Evolutionary conservation across 768 basidiomycete species (phyloP).

Genomic region (Agrocybe praecox): DNA sequence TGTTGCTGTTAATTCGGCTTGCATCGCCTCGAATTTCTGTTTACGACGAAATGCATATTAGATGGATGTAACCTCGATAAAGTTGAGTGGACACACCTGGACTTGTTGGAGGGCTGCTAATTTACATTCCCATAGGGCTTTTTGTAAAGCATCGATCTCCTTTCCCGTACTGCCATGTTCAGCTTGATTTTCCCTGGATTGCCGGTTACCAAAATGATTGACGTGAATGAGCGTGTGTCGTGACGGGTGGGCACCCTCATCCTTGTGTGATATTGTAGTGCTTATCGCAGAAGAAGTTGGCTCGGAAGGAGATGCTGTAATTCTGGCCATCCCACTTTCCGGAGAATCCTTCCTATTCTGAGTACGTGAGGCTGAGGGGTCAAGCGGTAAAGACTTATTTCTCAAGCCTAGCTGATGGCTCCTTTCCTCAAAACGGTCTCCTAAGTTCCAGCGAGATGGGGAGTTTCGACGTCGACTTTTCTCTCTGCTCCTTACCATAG

Average conservation of each 20-base stretch:
- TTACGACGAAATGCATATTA: background rate
- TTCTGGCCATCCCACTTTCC: no score
- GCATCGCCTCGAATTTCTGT: slow-evolving; percentile 58
- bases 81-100: slow-evolving; percentile 39
- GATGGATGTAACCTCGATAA: background rate
- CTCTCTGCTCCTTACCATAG: background rate
- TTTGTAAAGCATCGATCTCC: slow-evolving; percentile 60
- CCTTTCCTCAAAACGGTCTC: background rate
- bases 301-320: no score
- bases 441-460: background rate
- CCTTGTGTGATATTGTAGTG: background rate
- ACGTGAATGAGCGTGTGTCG: background rate
- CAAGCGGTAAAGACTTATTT: background rate
- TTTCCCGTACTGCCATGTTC: slow-evolving; percentile 58
- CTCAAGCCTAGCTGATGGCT: background rate
- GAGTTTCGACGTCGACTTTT: background rate
- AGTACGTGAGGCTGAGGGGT: background rate
- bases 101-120: slow-evolving; percentile 55
- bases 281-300: no score
- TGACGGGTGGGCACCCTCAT: background rate
- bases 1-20: slow-evolving; percentile 39
- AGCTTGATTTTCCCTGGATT: slow-evolving; percentile 27
- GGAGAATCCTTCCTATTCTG: no score
- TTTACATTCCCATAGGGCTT: slow-evolving; percentile 45
- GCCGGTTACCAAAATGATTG: background rate